phyloP scores from a whole-genome alignment of 305 asterid species.

The Lippia alba region DNA sequence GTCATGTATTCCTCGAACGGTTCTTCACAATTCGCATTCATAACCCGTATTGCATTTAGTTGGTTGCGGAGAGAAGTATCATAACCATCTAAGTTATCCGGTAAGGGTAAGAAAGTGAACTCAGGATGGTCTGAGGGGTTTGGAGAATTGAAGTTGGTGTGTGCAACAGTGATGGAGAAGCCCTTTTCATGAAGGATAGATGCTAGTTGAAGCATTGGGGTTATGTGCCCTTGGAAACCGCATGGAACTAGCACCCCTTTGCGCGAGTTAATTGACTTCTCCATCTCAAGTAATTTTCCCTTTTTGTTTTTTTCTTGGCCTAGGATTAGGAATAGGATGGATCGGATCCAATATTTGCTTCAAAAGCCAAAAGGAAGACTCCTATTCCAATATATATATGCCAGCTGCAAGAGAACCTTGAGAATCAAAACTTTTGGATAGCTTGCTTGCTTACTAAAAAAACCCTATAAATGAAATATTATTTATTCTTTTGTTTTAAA shows the following conservation, averaged over 20 bases:
- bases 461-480: too few species aligned
- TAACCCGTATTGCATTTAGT: not conserved
- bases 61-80: not conserved
- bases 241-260: slow-evolving; percentile 51
- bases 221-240: slow-evolving; percentile 68
- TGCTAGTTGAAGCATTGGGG: slow-evolving; percentile 63
- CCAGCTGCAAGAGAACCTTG: too few species aligned
- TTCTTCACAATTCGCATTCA: slow-evolving; percentile 35
- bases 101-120: slow-evolving; percentile 39
- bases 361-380: too few species aligned
- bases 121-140: slow-evolving; percentile 42
- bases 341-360: too few species aligned
- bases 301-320: too few species aligned
- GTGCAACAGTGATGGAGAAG: slow-evolving; percentile 52
- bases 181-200: slow-evolving; percentile 48
- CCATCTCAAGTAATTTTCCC: too few species aligned
- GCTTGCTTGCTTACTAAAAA: too few species aligned
- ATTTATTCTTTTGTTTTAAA: too few species aligned
- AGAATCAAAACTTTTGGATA: too few species aligned
- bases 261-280: too few species aligned
- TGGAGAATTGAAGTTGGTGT: slow-evolving; percentile 51
- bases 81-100: slow-evolving; percentile 26
- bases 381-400: too few species aligned
- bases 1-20: slow-evolving; percentile 27
- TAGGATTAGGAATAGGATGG: too few species aligned